Conservation (phyloP, 2,329 filamentous ascomycete species). For the Aurifilum marmelostoma region DNA sequence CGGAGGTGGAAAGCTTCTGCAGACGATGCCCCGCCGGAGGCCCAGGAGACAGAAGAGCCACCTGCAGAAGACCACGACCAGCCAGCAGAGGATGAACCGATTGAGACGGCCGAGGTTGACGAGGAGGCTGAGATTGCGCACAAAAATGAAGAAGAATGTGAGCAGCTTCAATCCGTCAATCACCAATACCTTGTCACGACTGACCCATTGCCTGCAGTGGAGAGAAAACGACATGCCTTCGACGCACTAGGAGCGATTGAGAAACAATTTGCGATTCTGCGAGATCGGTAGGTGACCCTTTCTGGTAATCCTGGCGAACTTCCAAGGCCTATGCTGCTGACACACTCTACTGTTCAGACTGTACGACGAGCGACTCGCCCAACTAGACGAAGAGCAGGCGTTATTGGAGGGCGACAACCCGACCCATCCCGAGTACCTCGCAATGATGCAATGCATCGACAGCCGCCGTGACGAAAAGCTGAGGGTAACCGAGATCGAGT, state of each 20-base stretch:
- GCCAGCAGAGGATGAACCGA: slow-evolving; percentile 46
- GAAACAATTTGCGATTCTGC: slow-evolving; percentile 83
- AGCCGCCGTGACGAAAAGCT: slow-evolving; percentile 81
- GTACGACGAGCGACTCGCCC: slow-evolving; percentile 84
- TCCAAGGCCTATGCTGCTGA: slow-evolving; percentile 8
- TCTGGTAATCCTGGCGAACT: not conserved
- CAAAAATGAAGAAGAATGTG: slow-evolving; percentile 69
- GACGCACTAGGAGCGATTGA: slow-evolving; percentile 81
- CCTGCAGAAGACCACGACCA: slow-evolving; percentile 14
- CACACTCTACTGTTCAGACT: slow-evolving; percentile 57
- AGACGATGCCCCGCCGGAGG: slow-evolving; percentile 34
- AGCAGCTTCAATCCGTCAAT: slow-evolving; percentile 33
- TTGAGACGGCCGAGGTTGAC: slow-evolving; percentile 59
- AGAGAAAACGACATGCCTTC: slow-evolving; percentile 78
- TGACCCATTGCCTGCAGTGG: slow-evolving; percentile 57
- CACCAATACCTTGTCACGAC: slow-evolving; percentile 25
- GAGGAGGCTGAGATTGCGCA: slow-evolving; percentile 62
- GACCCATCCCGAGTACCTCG: slow-evolving; percentile 90
- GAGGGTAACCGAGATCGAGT: slow-evolving; percentile 72
- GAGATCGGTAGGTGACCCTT: slow-evolving; percentile 65
- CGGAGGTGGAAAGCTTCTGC: slow-evolving; percentile 37
- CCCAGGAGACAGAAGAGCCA: slow-evolving; percentile 31
- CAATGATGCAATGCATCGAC: slow-evolving; percentile 86
- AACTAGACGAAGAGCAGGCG: slow-evolving; percentile 72
- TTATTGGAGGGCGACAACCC: slow-evolving; percentile 62